Evolutionary conservation across 306 rosid species (phyloP).

Genomic region (Rubus parviflorus): DNA sequence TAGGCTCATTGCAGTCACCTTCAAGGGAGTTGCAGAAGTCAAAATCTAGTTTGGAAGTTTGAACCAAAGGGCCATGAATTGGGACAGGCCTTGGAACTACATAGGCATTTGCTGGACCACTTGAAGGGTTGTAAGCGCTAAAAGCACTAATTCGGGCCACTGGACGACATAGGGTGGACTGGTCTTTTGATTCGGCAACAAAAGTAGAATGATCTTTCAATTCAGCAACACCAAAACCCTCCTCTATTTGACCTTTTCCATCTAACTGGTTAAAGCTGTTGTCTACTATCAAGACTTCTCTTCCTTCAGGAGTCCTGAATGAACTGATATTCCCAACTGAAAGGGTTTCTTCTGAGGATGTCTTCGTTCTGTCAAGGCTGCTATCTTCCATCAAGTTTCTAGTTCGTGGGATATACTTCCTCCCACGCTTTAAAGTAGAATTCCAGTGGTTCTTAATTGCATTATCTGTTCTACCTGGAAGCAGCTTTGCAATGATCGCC

Average conservation of each 20-base stretch:
- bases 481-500: slow-evolving; percentile 78
- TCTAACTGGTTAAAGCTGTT: slow-evolving; percentile 26
- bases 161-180: slow-evolving; percentile 45
- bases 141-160: slow-evolving; percentile 64
- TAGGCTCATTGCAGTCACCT: slow-evolving; percentile 40
- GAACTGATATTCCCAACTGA: slow-evolving; percentile 44
- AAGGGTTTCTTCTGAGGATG: slow-evolving; percentile 71
- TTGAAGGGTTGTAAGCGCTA: slow-evolving; percentile 44
- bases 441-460: slow-evolving; percentile 84
- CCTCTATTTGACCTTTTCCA: slow-evolving; percentile 24
- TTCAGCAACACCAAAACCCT: slow-evolving; percentile 22
- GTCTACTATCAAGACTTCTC: slow-evolving; percentile 35
- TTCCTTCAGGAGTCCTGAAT: slow-evolving; percentile 32
- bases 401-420: slow-evolving; percentile 28
- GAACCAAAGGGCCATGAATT: slow-evolving; percentile 45
- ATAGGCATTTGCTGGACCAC: slow-evolving; percentile 27
- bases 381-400: slow-evolving; percentile 37
- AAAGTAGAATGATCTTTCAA: slow-evolving; percentile 25
- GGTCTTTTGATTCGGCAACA: slow-evolving; percentile 29
- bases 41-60: slow-evolving; percentile 32
- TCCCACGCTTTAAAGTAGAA: slow-evolving; percentile 68
- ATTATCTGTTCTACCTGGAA: slow-evolving; percentile 79
- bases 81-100: slow-evolving; percentile 37
- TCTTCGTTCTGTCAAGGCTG: slow-evolving; percentile 46
- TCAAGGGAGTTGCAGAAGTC: slow-evolving; percentile 49